Evolutionary conservation across 2,329 filamentous ascomycete genomes (phyloP).

Genomic region (Boeremia lycopersici): DNA sequence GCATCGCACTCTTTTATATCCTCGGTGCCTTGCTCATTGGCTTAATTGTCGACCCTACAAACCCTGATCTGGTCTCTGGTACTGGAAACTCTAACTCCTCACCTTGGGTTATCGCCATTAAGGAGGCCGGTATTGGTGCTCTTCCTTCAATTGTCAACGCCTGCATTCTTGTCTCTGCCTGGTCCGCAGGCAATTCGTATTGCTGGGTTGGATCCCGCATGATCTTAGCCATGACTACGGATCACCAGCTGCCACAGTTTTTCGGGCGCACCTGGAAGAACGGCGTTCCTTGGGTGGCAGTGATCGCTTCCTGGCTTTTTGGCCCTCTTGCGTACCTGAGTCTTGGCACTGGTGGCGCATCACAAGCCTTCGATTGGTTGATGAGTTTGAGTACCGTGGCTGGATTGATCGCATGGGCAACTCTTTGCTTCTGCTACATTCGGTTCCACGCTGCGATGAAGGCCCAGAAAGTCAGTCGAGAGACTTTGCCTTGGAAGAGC

Average conservation of each 20-base stretch:
- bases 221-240: conserved; percentile 32
- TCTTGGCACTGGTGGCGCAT: conserved; percentile 67
- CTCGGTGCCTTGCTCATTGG: conserved; percentile 60
- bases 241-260: conserved; percentile 29
- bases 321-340: conserved; percentile 69
- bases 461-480: conserved; percentile 64
- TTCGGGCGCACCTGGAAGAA: conserved; percentile 55
- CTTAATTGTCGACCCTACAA: conserved; percentile 59
- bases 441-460: conserved; percentile 70
- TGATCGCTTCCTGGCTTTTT: conserved; percentile 62
- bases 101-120: conserved; percentile 60
- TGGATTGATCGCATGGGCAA: conserved; percentile 51
- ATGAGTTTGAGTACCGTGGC: conserved; percentile 73
- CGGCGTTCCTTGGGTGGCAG: conserved; percentile 73
- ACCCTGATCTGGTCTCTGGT: conserved; percentile 43
- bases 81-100: conserved; percentile 49
- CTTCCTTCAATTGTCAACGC: conserved; percentile 37
- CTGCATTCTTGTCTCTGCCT: conserved; percentile 33
- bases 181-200: conserved; percentile 34
- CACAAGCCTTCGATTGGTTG: conserved; percentile 71
- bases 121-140: conserved; percentile 51
- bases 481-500: conserved; percentile 69
- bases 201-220: conserved; percentile 34
- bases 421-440: conserved; percentile 69
- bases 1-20: conserved; percentile 52